Conservation (phyloP, 106 monocot genomes). For the Chionographis japonica region DNA sequence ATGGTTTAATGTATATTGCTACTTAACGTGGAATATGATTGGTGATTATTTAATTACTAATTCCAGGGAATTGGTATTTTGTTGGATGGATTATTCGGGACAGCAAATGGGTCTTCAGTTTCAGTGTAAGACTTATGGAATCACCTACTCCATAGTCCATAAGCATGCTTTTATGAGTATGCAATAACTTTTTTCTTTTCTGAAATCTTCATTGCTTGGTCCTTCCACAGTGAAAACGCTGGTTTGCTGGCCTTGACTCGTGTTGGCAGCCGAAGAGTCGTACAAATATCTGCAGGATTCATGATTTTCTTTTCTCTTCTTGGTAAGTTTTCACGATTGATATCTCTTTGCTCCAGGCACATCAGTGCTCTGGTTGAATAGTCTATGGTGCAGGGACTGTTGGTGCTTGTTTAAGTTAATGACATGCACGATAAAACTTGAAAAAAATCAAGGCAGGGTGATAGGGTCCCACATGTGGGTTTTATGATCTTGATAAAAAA, state of each 20-base stretch:
- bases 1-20: not conserved
- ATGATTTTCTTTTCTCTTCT: constrained; percentile 88
- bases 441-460: too few relatives aligned
- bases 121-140: constrained; percentile 47
- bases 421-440: too few relatives aligned
- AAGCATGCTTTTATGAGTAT: too few relatives aligned
- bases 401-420: too few relatives aligned
- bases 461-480: too few relatives aligned
- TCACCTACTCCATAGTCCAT: too few relatives aligned
- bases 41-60: not conserved
- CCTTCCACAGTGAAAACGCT: constrained; percentile 56
- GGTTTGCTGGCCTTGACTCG: constrained; percentile 72
- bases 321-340: constrained; percentile 24
- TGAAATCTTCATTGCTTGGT: not conserved
- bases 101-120: constrained; percentile 49
- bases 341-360: not conserved
- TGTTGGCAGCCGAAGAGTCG: constrained; percentile 72
- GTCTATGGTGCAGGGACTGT: too few relatives aligned
- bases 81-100: constrained; percentile 71
- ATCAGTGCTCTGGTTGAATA: too few relatives aligned
- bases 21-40: not conserved
- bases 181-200: not conserved
- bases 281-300: constrained; percentile 78
- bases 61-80: constrained; percentile 61
- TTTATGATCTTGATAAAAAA: too few relatives aligned